Base-by-base conservation (phyloP, 345 rosid species). In the Populus tremula region DNA sequence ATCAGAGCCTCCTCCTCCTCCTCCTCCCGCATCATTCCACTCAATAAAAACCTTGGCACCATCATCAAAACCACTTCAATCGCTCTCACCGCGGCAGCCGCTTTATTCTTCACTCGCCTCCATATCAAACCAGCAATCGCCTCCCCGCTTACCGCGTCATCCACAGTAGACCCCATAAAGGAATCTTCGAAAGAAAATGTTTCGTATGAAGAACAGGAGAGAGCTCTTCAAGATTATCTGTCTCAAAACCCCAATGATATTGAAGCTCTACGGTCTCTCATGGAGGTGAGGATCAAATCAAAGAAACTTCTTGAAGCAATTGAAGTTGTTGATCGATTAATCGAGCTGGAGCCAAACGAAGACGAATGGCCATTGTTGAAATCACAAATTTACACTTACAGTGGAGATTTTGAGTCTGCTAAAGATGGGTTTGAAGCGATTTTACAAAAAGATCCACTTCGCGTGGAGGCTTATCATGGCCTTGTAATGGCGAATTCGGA, bases 381-480 rank as follows among this genome's bases (percentile, higher is more conserved):
- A 83, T 90, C 90, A 3, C 93, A 92, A 78, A 82, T 93, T 50
- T 84, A 81, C 62, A 83, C 79, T 78, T 86, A 83, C 82, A 78
- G 88, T 33, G 98, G 97, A 23, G 94, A 95, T 67, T 82, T 79
- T 43, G 91, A 89, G 16, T 64, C 84, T 2, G 98, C 98, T 2
- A 89, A 84, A 31, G 72, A 36, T 25, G 86, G 74, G 5, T 95
- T 87, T 64, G 99, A 93, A 74, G 93, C 87, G 38, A 82, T 95
- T 43, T 76, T 95, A 9, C 79, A 82, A 17, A 93, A 89, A 71
- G 97, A 91, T 6, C 97, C 96, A 0, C 83, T 87, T 80, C 87
- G 97, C 7, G 93, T 95, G 3, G 98, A 95, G 81, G 98, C 98
- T 8, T 95, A 87, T 68, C 98, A 93, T 54, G 99, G 98, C 4